These are phyloP conservation scores for Heterobasidion parviporum DNA, from an alignment of 1,284 basidiomycete genomes.

Conservation along the genomic window DNA sequence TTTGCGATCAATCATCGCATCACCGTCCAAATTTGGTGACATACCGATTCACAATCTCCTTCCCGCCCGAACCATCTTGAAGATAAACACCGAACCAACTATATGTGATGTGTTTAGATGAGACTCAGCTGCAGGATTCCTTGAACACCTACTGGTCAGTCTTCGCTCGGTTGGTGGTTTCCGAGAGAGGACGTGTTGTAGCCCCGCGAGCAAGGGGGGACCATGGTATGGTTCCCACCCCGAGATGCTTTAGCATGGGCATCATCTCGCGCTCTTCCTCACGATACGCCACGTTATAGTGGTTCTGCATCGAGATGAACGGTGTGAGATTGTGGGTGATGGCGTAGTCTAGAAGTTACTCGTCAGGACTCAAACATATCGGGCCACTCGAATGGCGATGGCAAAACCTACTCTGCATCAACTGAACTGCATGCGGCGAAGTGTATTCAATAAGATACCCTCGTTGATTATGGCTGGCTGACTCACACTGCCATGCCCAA, in stretches of 20 bases:
- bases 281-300: constrained; percentile 7
- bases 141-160: not conserved
- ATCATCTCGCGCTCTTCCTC: constrained; percentile 11
- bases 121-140: not conserved
- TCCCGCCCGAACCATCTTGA: not conserved
- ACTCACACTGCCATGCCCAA: constrained; percentile 7
- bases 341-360: constrained; percentile 13
- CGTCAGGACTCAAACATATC: not conserved
- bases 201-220: constrained; percentile 5
- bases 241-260: constrained; percentile 5
- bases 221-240: constrained; percentile 5
- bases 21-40: not conserved
- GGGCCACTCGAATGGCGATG: not conserved
- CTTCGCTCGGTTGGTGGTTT: not conserved
- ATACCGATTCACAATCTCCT: constrained; percentile 2
- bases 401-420: constrained; percentile 3
- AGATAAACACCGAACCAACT: not conserved
- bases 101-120: constrained; percentile 1
- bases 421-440: not conserved
- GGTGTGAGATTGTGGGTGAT: constrained; percentile 6
- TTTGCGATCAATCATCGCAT: too few species aligned
- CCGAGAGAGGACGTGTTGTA: not conserved
- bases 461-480: not conserved
- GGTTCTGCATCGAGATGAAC: constrained; percentile 10
- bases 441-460: not conserved